Evolutionary conservation across 805 yeast genomes (phyloP), one percentile per base, ranked within the genome.

Genomic region (Hanseniaspora opuntiae): DNA sequence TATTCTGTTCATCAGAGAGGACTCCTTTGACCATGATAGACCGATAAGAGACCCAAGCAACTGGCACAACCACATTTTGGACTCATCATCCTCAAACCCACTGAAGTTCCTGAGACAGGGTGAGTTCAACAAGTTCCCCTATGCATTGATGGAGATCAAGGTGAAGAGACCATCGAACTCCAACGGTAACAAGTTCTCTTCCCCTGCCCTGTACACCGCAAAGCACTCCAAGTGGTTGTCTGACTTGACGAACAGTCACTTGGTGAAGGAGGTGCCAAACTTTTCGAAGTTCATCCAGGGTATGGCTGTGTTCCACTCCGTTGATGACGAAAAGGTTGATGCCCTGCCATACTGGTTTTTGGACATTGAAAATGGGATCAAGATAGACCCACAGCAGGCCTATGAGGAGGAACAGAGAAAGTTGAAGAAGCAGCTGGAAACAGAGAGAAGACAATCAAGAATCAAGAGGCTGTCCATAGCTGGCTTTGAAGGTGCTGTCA

Each of bases 1-100:
- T 65, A 79, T 93, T 54, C 64, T 82, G 51, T 89, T 86, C 64
- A 82, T 90, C 57, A 79, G 97, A 61, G 98, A 90, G 65, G 97
- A 90, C 65, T 69, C 90, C 0, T 84, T 90, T 63, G 96, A 89
- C 66, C 69, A 74, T 45, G 81, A 79, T 58, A 77, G 89, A 60
- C 97, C 98, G 17, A 84, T 88, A 57, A 82, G 98, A 69, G 85
- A 87, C 63, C 95, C 96, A 38, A 68, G 70, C 20, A 77, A 75
- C 60, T 90, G 98, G 98, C 97, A 89, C 68, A 78, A 97, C 67
- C 72, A 80, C 45, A 97, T 93, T 65, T 79, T 90, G 54, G 98
- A 90, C 68, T 79, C 89, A 32, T 73, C 81, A 52, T 74, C 84
- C 37, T 74, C 76, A 12, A 76, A 83, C 58, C 89, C 93, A 48